A percentile compares a stretch with the other conserved stretches of the same genome.
phyloP scores from a whole-genome alignment of 1,284 basidiomycete genomes.

The Ceratobasidium sp. region DNA sequence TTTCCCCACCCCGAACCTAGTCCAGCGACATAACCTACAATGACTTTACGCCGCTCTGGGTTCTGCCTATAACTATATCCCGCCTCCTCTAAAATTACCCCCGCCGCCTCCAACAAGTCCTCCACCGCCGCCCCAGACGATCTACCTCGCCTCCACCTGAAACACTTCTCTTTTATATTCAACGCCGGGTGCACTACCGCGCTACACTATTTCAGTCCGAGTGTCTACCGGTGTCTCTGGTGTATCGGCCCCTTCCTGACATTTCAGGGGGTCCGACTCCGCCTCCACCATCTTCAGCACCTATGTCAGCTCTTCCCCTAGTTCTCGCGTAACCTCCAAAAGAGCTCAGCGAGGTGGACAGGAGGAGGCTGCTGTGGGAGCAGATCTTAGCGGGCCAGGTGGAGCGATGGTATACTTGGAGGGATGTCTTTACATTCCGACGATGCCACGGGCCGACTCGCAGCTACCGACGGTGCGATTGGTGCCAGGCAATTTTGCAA shows the following conservation, averaged over 20 bases:
- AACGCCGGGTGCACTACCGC: slow-evolving; percentile 73
- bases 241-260: slow-evolving; percentile 57
- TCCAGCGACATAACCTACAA: not conserved
- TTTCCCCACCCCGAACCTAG: not conserved
- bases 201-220: slow-evolving; percentile 66
- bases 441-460: too few species aligned
- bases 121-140: slow-evolving; percentile 15
- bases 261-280: slow-evolving; percentile 50
- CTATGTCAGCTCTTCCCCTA: not conserved
- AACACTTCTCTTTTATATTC: slow-evolving; percentile 44
- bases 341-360: slow-evolving; percentile 12
- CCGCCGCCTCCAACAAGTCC: slow-evolving; percentile 33
- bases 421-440: too few species aligned
- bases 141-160: slow-evolving; percentile 3
- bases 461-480: too few species aligned
- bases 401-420: not conserved
- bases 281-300: slow-evolving; percentile 47
- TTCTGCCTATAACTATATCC: not conserved
- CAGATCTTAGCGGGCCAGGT: slow-evolving; percentile 7
- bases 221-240: slow-evolving; percentile 64
- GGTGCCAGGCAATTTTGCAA: too few species aligned
- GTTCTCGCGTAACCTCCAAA: not conserved
- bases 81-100: not conserved
- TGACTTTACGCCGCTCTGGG: not conserved
- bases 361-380: slow-evolving; percentile 22